Evolutionary conservation across 164 flowering plant species (phyloP), one percentile per base, ranked within the genome.

Genomic region (Liriodendron chinense): DNA sequence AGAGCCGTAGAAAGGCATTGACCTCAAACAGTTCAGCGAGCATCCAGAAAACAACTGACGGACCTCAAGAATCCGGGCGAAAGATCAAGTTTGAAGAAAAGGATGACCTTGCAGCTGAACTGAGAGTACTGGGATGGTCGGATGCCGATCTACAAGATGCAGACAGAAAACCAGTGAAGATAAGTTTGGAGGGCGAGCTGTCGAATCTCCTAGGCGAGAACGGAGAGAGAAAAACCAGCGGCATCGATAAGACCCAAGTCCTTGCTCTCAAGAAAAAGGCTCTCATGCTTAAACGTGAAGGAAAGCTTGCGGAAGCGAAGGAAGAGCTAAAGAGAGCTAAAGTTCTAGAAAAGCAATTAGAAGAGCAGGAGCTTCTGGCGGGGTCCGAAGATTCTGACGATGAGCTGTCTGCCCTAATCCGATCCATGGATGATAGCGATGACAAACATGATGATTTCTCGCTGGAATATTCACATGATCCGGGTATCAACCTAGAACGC

Each of bases 301-400:
- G 99, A 61, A 96, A 89, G 70, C 88, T 92, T 73, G 84, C 84
- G n/a, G 99, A 93, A 84, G 98, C 99, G 64, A 94, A 96, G 85
- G 99, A 96, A 80, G 99, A 96, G 76, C 69, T 96, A 16, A 96
- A 91, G 85, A 88, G 69, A 83, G 97, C 99, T 68, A 96, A 96
- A 84, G 49, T 91, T 80, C 78, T 96, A 65, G 98, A 96, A 78
- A 90, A 82, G 81, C 86, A 96, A 80, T 84, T 93, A 61, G 97
- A 96, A 81, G 98, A 96, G 76, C 90, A 92, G 76, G 96, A 89
- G 73, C 80, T 96, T 13, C 81, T 92, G 84, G 94, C 81, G 57
- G 97, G 76, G 24, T 89, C 87, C 73, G 93, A 94, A 49, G 95
- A 92, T 66, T 91, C 98, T 50, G 99, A 93, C 84, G 99, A 96